Percentiles rank a stretch among this genome's conserved stretches.
Evolutionary conservation across 2,329 filamentous ascomycete species (phyloP).

Genomic region (Calonectria leucothoes): DNA sequence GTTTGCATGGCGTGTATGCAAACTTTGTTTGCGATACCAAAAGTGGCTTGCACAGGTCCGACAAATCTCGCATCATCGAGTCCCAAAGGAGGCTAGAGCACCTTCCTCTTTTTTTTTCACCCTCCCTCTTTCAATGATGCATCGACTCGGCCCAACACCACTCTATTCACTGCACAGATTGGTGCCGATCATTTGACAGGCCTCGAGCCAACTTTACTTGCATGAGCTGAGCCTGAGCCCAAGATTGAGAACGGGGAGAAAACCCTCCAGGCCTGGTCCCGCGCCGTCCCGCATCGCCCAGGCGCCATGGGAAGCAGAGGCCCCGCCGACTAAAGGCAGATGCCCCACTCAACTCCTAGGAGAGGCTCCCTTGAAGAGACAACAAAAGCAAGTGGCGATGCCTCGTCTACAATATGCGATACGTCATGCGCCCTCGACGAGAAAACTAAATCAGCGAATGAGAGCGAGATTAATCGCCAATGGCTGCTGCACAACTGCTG

Average conservation of each 20-base stretch:
- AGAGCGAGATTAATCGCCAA: background rate
- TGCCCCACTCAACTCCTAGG: slow-evolving; percentile 7
- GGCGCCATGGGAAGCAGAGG: slow-evolving; percentile 14
- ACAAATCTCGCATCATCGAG: slow-evolving; percentile 2
- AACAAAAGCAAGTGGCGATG: slow-evolving; percentile 33
- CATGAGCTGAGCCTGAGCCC: slow-evolving; percentile 11
- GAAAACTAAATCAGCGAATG: slow-evolving; percentile 6
- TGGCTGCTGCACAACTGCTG: background rate
- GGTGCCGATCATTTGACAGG: slow-evolving; percentile 1
- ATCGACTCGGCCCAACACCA: background rate
- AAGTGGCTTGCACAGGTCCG: background rate
- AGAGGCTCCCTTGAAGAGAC: slow-evolving; percentile 30
- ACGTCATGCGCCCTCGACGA: slow-evolving; percentile 27
- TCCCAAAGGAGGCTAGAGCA: background rate
- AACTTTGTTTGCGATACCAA: background rate
- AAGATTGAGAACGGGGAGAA: slow-evolving; percentile 4
- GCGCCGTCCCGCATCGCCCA: slow-evolving; percentile 27
- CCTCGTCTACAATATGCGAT: background rate
- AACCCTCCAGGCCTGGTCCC: slow-evolving; percentile 23
- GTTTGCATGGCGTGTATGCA: background rate
- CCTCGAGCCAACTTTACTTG: background rate
- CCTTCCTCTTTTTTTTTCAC: background rate
- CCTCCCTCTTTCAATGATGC: background rate
- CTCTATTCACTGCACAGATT: background rate
- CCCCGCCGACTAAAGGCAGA: slow-evolving; percentile 14